Percentiles rank a stretch among this genome's conserved stretches.
Conservation (phyloP, 208 protist species). For the Wallacemonas rigidus region DNA sequence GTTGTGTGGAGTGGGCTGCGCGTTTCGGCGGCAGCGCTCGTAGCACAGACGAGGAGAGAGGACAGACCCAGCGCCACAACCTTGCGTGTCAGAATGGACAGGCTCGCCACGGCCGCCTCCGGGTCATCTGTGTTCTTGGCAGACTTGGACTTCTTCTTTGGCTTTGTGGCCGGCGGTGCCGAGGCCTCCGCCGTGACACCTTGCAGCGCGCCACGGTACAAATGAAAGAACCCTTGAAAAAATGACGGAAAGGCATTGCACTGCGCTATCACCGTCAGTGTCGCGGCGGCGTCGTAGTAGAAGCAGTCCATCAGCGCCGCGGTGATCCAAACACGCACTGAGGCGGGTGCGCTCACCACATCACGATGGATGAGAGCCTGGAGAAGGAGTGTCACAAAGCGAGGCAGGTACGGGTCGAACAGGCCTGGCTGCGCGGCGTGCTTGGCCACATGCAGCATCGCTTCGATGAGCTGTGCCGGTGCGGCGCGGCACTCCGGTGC, state of each 20-base stretch:
- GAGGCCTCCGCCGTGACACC: neutral
- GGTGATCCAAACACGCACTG: slow-evolving; percentile 77
- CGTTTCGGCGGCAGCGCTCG: neutral
- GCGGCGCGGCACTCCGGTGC: slow-evolving; percentile 55
- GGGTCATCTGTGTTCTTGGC: slow-evolving; percentile 36
- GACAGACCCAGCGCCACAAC: slow-evolving; percentile 68
- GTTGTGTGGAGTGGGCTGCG: slow-evolving; percentile 11
- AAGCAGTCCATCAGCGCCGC: slow-evolving; percentile 86
- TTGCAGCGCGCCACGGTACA: slow-evolving; percentile 58
- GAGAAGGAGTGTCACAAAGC: slow-evolving; percentile 68
- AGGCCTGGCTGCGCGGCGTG: slow-evolving; percentile 37
- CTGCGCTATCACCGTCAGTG: slow-evolving; percentile 54
- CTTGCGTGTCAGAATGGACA: slow-evolving; percentile 86
- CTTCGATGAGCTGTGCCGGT: slow-evolving; percentile 79
- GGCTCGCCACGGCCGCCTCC: slow-evolving; percentile 48
- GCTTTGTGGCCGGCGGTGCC: neutral
- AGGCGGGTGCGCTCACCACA: slow-evolving; percentile 47
- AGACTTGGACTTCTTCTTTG: slow-evolving; percentile 42
- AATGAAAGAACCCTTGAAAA: slow-evolving; percentile 73
- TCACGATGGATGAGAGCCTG: slow-evolving; percentile 67
- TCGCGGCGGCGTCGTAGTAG: slow-evolving; percentile 79
- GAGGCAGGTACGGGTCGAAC: slow-evolving; percentile 61
- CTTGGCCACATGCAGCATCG: slow-evolving; percentile 88
- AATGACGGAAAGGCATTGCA: slow-evolving; percentile 66
- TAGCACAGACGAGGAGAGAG: slow-evolving; percentile 39